These are phyloP conservation scores for Akanthomyces lecanii DNA, from an alignment of 2,329 filamentous ascomycete genomes.

Conservation along the genomic window DNA sequence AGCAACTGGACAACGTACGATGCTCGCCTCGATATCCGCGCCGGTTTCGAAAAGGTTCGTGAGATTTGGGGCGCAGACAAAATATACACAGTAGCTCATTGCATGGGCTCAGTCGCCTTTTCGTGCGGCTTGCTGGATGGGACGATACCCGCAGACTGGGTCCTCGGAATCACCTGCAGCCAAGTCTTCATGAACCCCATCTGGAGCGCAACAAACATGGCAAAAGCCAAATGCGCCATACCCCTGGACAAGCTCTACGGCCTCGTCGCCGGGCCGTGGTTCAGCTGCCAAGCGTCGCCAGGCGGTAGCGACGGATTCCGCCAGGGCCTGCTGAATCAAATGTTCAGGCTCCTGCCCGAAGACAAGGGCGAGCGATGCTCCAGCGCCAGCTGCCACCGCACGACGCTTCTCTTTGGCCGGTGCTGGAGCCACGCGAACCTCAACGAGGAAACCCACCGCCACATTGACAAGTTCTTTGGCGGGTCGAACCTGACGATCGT, in stretches of 20 bases:
- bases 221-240: constrained; percentile 56
- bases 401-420: constrained; percentile 56
- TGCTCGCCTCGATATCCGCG: constrained; percentile 54
- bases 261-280: not conserved
- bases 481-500: constrained; percentile 59
- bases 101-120: constrained; percentile 59
- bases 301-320: not conserved
- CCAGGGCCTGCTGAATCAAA: constrained; percentile 39
- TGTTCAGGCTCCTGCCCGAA: constrained; percentile 55
- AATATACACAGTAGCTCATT: constrained; percentile 58
- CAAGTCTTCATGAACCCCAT: constrained; percentile 62
- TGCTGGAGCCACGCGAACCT: constrained; percentile 61
- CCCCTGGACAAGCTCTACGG: constrained; percentile 27
- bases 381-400: constrained; percentile 58
- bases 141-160: constrained; percentile 53
- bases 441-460: constrained; percentile 60
- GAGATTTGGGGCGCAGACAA: constrained; percentile 31
- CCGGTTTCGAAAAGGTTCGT: constrained; percentile 51
- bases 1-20: constrained; percentile 57
- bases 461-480: constrained; percentile 58
- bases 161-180: constrained; percentile 53
- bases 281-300: not conserved
- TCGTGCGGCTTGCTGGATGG: constrained; percentile 58
- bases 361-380: constrained; percentile 54
- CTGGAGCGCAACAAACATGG: constrained; percentile 52